phyloP scores from a whole-genome alignment of 148 eudicot genomes.

The Polygonum aviculare region DNA sequence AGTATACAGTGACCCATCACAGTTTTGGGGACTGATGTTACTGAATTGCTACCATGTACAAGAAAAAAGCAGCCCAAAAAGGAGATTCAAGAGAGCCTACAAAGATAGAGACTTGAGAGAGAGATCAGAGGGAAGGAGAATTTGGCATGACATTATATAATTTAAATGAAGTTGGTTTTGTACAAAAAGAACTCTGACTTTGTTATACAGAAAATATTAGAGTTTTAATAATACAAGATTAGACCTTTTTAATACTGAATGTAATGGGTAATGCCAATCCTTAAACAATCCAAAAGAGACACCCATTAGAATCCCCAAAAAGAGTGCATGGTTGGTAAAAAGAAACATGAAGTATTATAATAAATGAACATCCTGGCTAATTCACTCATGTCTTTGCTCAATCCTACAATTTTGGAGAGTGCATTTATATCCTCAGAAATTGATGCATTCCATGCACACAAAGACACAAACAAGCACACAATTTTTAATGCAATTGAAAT shows the following conservation, averaged over 20 bases:
- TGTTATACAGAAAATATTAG: not conserved
- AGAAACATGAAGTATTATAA: constrained; percentile 18
- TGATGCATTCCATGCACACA: not conserved
- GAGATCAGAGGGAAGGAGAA: not conserved
- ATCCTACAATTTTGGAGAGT: not conserved
- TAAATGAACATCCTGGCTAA: not conserved
- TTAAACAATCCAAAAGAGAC: not conserved
- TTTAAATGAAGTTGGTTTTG: not conserved
- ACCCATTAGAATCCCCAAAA: not conserved
- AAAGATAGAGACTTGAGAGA: constrained; percentile 8
- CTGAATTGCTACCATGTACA: constrained; percentile 11
- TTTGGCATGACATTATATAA: not conserved
- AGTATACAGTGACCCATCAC: constrained; percentile 35
- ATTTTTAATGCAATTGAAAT: not conserved
- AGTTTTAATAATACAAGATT: not conserved
- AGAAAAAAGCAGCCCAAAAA: constrained; percentile 20
- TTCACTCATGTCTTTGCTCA: not conserved
- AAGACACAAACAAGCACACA: not conserved
- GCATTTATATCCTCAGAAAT: not conserved
- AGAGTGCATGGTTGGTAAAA: not conserved
- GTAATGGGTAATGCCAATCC: not conserved
- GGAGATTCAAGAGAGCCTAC: constrained; percentile 8
- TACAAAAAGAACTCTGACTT: not conserved
- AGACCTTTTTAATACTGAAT: not conserved
- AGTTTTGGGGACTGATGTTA: constrained; percentile 28